Base-by-base conservation (phyloP, 306 rosid genomes). In the Quercus gilva region DNA sequence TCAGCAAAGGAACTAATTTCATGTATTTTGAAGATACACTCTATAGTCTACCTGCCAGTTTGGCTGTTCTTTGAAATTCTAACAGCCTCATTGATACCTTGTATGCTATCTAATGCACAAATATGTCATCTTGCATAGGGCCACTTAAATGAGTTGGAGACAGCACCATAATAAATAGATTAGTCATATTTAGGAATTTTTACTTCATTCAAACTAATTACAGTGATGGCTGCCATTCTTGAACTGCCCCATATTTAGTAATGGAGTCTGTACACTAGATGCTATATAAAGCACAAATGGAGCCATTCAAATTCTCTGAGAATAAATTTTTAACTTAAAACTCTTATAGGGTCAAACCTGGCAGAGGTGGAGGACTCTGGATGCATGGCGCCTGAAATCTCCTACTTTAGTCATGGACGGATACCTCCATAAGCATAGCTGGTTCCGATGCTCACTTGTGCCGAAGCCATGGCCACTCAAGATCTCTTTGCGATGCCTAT, bases 401-500 rank as follows among this genome's bases (percentile, higher is more conserved):
- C 91, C 91, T 18, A 88, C 74, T 79, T 88, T 88, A 29, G 83
- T 76, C 94, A 92, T 91, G 37, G 96, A 89, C 13, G 96, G 96
- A 82, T 91, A 91, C 71, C 68, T 86, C 97, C 97, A 92, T 82
- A 92, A 58, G 78, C 85, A 88, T 31, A 92, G 88, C 81, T 86
- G 91, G 80, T 89, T 85, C 85, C 58, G 71, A 67, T 63, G 75
- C 76, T 63, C 61, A 19, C 64, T 52, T 57, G 73, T 63, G 45
- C 92, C 87, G 71, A 83, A 92, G 41, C 97, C 97, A 78, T 92
- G 97, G 13, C 90, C 97, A 76, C 97, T 92, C 80, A 92, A 75
- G 74, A 92, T 60, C 84, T 91, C 96, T 72, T 83, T 91, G 83
- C 88, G 91, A 83, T 91, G 94, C 78, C 79, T 89, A 77, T 92